These are phyloP conservation scores for Barnettozyma pratensis DNA, from an alignment of 805 yeast genomes.

Conservation along the genomic window DNA sequence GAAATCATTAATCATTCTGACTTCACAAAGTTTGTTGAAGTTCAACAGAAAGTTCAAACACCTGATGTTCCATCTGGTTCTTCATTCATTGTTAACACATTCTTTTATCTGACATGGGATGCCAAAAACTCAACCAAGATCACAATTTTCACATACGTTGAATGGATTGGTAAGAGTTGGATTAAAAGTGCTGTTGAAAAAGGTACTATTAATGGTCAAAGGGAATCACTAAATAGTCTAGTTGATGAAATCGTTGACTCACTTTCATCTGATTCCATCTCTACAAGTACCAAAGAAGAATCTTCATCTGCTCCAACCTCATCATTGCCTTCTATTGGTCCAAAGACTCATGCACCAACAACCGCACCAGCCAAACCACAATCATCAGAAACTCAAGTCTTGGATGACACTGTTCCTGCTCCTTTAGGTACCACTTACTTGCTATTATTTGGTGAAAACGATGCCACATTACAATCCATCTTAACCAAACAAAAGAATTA, in stretches of 20 bases:
- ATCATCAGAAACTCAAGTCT: constrained; percentile 46
- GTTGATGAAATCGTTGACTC: constrained; percentile 32
- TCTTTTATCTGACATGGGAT: constrained; percentile 59
- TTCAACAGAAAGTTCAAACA: constrained; percentile 55
- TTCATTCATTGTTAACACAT: constrained; percentile 58
- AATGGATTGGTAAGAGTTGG: constrained; percentile 79
- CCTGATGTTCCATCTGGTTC: constrained; percentile 85
- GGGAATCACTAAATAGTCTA: constrained; percentile 46
- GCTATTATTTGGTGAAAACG: constrained; percentile 53
- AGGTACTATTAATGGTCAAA: constrained; percentile 70
- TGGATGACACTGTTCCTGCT: constrained; percentile 45
- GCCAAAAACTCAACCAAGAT: constrained; percentile 47
- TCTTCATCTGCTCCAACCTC: neutral
- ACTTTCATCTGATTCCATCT: constrained; percentile 9
- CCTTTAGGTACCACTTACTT: constrained; percentile 62
- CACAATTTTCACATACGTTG: constrained; percentile 48
- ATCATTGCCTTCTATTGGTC: constrained; percentile 30
- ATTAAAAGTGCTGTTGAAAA: constrained; percentile 71
- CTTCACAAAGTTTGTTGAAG: constrained; percentile 40
- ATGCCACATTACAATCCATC: constrained; percentile 43
- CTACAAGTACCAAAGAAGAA: constrained; percentile 16
- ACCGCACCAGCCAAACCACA: constrained; percentile 33
- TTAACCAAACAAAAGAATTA: constrained; percentile 57
- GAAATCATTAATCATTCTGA: constrained; percentile 55
- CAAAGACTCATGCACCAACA: constrained; percentile 42